A percentile compares a stretch with the other conserved stretches of the same genome.
Evolutionary conservation across 176 grass and related monocot species (phyloP).

Genomic region (Eleusine coracana): DNA sequence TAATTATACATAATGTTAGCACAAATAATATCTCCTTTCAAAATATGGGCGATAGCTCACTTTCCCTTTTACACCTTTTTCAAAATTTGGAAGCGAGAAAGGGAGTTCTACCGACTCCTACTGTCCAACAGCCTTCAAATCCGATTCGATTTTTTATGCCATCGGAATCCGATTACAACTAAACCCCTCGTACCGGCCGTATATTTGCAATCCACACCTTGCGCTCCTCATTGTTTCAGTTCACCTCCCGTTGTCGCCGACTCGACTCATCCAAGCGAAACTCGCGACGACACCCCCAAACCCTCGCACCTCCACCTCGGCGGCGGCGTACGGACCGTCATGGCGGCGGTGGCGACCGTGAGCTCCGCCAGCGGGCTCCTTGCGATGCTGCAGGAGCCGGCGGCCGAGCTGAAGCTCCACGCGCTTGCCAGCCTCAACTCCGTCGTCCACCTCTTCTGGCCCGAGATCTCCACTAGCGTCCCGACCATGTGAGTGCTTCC

Average conservation of each 20-base stretch:
- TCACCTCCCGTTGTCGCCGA: slow-evolving; percentile 25
- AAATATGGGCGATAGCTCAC: no score
- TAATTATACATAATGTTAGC: no score
- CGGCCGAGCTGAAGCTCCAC: slow-evolving; percentile 86
- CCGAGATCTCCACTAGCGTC: slow-evolving; percentile 99
- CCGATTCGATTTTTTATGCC: background rate
- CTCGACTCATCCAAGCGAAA: slow-evolving; percentile 49
- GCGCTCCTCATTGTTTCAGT: slow-evolving; percentile 11
- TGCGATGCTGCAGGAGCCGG: slow-evolving; percentile 90
- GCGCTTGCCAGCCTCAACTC: slow-evolving; percentile 88
- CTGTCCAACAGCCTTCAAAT: background rate
- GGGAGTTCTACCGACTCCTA: background rate
- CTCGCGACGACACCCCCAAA: slow-evolving; percentile 27
- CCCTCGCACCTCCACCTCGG: slow-evolving; percentile 34
- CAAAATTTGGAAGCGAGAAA: background rate
- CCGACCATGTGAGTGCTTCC: slow-evolving; percentile 73
- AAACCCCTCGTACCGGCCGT: background rate
- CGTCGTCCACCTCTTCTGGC: slow-evolving; percentile 94
- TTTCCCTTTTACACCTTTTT: background rate
- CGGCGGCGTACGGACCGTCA: slow-evolving; percentile 40
- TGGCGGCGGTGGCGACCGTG: slow-evolving; percentile 68
- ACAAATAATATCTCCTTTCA: background rate
- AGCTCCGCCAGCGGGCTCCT: slow-evolving; percentile 94
- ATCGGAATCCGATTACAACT: background rate
- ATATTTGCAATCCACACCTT: slow-evolving; percentile 31